Evolutionary conservation across 805 yeast genomes (phyloP).

Genomic region (Metschnikowia drakensbergensis): DNA sequence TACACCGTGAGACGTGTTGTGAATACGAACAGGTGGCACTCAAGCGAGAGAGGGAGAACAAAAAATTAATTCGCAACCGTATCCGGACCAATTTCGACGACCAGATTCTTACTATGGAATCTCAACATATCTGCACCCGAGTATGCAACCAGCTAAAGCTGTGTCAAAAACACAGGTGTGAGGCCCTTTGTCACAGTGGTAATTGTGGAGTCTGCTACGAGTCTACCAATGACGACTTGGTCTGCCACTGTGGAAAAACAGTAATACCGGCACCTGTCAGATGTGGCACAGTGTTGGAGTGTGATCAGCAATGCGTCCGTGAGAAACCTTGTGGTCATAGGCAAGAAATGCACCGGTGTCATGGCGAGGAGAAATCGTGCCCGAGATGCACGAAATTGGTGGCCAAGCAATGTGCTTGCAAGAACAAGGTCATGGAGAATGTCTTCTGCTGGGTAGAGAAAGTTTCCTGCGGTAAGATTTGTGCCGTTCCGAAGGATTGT

Average conservation of each 20-base stretch:
- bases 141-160: slow-evolving; percentile 58
- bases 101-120: slow-evolving; percentile 59
- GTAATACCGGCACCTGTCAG: slow-evolving; percentile 77
- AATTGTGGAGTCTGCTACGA: slow-evolving; percentile 78
- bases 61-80: slow-evolving; percentile 48
- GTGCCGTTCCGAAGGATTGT: slow-evolving; percentile 32
- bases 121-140: slow-evolving; percentile 67
- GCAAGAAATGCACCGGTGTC: slow-evolving; percentile 71
- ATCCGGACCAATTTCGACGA: slow-evolving; percentile 38
- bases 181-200: slow-evolving; percentile 72
- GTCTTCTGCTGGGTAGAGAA: slow-evolving; percentile 65
- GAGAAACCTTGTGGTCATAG: slow-evolving; percentile 65
- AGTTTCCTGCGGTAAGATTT: slow-evolving; percentile 57
- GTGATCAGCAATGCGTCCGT: slow-evolving; percentile 63
- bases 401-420: slow-evolving; percentile 60
- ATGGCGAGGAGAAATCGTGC: slow-evolving; percentile 58
- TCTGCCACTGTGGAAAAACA: slow-evolving; percentile 79
- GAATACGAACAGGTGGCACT: slow-evolving; percentile 59
- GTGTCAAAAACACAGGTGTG: slow-evolving; percentile 65
- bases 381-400: slow-evolving; percentile 71
- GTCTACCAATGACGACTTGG: slow-evolving; percentile 71
- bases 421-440: slow-evolving; percentile 50
- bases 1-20: slow-evolving; percentile 70
- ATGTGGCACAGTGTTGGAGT: slow-evolving; percentile 67
- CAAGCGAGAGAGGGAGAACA: slow-evolving; percentile 49